Evolutionary conservation across 2,329 filamentous ascomycete genomes (phyloP).

Genomic region (Claviceps digitariae): DNA sequence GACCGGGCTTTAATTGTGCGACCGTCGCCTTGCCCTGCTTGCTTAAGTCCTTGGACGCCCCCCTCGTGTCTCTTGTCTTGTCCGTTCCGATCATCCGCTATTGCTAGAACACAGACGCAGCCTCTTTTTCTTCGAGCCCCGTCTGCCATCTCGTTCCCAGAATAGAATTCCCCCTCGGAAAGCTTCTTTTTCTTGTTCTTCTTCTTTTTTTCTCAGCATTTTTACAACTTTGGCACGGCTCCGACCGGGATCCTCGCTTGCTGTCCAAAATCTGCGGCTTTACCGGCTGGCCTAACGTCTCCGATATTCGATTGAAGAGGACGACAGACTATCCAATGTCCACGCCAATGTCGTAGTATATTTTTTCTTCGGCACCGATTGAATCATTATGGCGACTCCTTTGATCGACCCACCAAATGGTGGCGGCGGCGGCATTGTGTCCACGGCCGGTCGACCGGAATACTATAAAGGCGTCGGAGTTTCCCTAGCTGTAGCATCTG

Average conservation of each 20-base stretch:
- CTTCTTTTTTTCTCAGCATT: not conserved
- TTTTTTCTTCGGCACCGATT: not conserved
- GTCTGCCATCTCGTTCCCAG: not conserved
- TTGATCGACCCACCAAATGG: not conserved
- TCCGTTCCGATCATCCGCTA: not conserved
- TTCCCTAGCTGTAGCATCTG: slow-evolving; percentile 70
- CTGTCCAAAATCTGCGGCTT: not conserved
- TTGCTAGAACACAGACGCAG: not conserved
- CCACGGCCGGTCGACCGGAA: not conserved
- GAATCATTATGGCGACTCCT: not conserved
- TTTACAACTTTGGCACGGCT: not conserved
- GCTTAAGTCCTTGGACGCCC: not conserved
- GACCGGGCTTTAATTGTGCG: not conserved
- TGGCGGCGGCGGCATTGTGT: not conserved
- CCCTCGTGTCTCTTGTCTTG: not conserved
- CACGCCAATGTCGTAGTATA: not conserved
- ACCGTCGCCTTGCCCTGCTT: not conserved
- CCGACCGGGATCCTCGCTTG: not conserved
- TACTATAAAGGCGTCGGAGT: slow-evolving; percentile 81
- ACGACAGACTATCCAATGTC: not conserved
- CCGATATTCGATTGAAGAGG: not conserved
- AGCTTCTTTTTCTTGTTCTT: no score
- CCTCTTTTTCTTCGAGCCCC: not conserved
- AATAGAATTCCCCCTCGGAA: not conserved
- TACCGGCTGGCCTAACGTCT: not conserved